These are phyloP conservation scores for Paecilomyces formosus DNA, from an alignment of 2,329 filamentous ascomycete genomes.

Conservation along the genomic window DNA sequence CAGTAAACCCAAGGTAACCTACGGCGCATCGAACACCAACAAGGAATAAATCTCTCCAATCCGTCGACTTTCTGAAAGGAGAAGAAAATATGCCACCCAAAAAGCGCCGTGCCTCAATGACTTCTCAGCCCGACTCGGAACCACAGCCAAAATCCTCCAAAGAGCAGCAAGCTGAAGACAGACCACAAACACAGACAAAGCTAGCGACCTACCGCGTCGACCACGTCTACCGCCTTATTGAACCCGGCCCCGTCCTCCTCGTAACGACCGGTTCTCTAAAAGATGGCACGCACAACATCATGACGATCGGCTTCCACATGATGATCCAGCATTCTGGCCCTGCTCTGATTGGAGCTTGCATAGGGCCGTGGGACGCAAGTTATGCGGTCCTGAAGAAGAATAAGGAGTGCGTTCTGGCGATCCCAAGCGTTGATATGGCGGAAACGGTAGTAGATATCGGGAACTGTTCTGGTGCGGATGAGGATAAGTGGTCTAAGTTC, in stretches of 20 bases:
- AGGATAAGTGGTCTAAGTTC: slow-evolving; percentile 23
- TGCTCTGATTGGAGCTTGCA: slow-evolving; percentile 22
- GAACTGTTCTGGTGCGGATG: slow-evolving; percentile 23
- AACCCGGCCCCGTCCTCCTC: slow-evolving; percentile 27
- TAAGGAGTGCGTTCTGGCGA: slow-evolving; percentile 26
- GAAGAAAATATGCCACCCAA: background rate
- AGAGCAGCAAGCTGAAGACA: background rate
- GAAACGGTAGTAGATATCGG: slow-evolving; percentile 24
- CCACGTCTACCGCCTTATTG: slow-evolving; percentile 26
- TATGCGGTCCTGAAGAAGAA: slow-evolving; percentile 20
- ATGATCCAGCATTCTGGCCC: slow-evolving; percentile 29
- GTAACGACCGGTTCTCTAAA: slow-evolving; percentile 25
- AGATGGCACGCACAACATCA: slow-evolving; percentile 27
- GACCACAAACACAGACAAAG: background rate
- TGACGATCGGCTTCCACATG: slow-evolving; percentile 34
- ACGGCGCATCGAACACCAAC: no score
- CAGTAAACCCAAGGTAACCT: no score
- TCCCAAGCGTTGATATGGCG: slow-evolving; percentile 24
- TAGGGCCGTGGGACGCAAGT: slow-evolving; percentile 29
- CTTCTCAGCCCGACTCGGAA: background rate
- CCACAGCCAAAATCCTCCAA: background rate
- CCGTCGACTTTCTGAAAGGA: no score
- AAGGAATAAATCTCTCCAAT: no score
- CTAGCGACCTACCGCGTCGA: slow-evolving; percentile 7
- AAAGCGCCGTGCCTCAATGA: background rate